These are phyloP conservation scores for Conidiobolus incongruus DNA, from an alignment of 371 early-diverging fungal species.

Conservation along the genomic window DNA sequence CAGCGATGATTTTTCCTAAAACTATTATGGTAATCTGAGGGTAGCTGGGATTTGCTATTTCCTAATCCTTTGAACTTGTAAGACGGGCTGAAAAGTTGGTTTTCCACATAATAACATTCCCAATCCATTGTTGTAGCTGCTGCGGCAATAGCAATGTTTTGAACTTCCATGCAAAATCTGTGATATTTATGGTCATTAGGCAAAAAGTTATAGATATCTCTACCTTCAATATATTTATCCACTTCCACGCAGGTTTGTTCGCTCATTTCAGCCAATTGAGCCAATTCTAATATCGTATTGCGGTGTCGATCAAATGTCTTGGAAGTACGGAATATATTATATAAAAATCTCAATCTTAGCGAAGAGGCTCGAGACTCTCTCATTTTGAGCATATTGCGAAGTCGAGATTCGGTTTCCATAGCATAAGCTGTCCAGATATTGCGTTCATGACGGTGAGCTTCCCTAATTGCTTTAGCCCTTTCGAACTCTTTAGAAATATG, in stretches of 20 bases:
- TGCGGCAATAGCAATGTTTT: conserved; percentile 4
- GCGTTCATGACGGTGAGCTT: neutral
- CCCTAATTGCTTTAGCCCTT: no score
- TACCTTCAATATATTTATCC: conserved; percentile 9
- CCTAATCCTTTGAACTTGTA: neutral
- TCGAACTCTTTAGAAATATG: no score
- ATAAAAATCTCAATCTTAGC: no score
- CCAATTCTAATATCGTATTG: neutral
- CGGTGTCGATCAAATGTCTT: conserved; percentile 11
- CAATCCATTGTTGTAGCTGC: conserved; percentile 8
- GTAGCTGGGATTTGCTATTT: neutral
- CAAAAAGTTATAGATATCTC: conserved; percentile 13
- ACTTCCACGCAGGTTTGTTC: conserved; percentile 3
- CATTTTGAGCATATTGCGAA: conserved; percentile 1
- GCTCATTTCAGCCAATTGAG: neutral
- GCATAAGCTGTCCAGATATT: conserved; percentile 12
- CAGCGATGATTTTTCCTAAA: neutral
- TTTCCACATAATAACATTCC: conserved; percentile 5
- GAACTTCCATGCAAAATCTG: conserved; percentile 15
- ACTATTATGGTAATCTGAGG: neutral
- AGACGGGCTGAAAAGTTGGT: neutral
- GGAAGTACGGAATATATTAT: no score
- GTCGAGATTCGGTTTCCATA: conserved; percentile 11
- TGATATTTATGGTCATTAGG: conserved; percentile 15
- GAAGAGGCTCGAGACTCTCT: no score